Evolutionary conservation across 495 filamentous ascomycete species (phyloP), one percentile per base, ranked within the genome.

Genomic region (Tuber magnatum): DNA sequence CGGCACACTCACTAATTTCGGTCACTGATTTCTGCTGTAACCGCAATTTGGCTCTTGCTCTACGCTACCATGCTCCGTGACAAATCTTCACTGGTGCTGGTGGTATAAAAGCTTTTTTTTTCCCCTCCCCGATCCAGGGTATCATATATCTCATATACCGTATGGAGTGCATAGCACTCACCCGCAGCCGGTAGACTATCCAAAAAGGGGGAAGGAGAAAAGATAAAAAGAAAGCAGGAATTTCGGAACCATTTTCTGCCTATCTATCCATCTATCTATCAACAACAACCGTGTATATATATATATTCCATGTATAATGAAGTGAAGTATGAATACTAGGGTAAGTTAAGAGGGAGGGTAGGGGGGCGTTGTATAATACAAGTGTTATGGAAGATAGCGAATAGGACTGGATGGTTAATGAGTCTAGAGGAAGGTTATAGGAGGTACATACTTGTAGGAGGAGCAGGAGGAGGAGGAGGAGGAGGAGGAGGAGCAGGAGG

Each of bases 201-300:
- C 68, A 75, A 73, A 51, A 32, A 41, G 71, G n/a, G 61, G 10
- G 48, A 51, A 68, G 38, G 40, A 35, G 71, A 65, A 41, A 7
- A 56, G 51, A 44, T 44, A 77, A 73, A 74, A 71, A 75, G 72
- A 71, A 61, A 70, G 75, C 35, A 80, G 73, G 70, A 75, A 61
- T 28, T 10, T 2, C 51, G 51, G 51, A 32, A 61, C n/a, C n/a
- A 32, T 12, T 1, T n/a, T 61, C 10, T 48, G 14, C 20, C 24
- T 3, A n/a, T n/a, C 24, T 20, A 56, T n/a, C 22, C 18, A 56
- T n/a, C 24, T 18, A 48, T 48, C 46, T 4, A 24, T 18, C n/a
- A n/a, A n/a, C 43, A 44, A 8, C 46, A n/a, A n/a, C 5, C 46
- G n/a, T 24, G 42, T 16, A 43, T 43, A 24, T 48, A n/a, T 24